Percentiles rank a stretch among this genome's conserved stretches.
Evolutionary conservation across 2,329 filamentous ascomycete genomes (phyloP).

Genomic region (Cryphonectria carpinicola): DNA sequence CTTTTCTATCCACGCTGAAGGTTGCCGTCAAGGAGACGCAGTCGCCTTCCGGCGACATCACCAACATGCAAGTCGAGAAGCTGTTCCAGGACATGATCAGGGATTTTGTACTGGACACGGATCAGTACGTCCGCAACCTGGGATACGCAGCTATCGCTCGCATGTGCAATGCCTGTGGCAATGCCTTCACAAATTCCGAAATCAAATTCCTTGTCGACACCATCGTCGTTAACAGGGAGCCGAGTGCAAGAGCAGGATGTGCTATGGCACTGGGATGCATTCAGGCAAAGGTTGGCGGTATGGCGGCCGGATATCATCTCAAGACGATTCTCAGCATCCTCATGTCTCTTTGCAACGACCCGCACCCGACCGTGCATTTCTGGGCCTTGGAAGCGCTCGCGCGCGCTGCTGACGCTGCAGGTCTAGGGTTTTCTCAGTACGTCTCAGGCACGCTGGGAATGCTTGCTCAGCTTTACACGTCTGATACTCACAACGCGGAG

Average conservation of each 20-base stretch:
- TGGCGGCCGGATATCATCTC: conserved; percentile 94
- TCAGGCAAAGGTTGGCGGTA: conserved; percentile 92
- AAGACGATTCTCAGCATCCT: conserved; percentile 97
- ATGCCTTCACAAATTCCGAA: conserved; percentile 84
- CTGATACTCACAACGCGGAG: conserved; percentile 89
- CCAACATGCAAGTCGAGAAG: conserved; percentile 76
- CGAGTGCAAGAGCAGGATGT: conserved; percentile 89
- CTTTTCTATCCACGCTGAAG: conserved; percentile 78
- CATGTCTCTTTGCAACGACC: conserved; percentile 96
- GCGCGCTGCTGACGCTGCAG: conserved; percentile 86
- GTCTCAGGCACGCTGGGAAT: conserved; percentile 91
- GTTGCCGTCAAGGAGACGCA: conserved; percentile 82
- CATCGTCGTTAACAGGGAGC: conserved; percentile 91
- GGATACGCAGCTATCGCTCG: conserved; percentile 85
- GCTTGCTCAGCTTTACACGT: conserved; percentile 89
- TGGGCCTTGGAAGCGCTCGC: conserved; percentile 92
- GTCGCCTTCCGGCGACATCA: conserved; percentile 73
- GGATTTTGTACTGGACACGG: conserved; percentile 78
- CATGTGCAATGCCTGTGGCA: conserved; percentile 83
- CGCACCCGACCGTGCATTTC: conserved; percentile 92
- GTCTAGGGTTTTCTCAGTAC: conserved; percentile 87
- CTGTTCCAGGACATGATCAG: conserved; percentile 76
- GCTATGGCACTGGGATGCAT: conserved; percentile 92
- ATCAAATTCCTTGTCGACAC: conserved; percentile 89
- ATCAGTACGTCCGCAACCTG: conserved; percentile 83